A percentile compares a stretch with the other conserved stretches of the same genome.
These are phyloP conservation scores for Pseudoneurospora amorphoporcata DNA, from an alignment of 495 filamentous ascomycete species.

Conservation along the genomic window DNA sequence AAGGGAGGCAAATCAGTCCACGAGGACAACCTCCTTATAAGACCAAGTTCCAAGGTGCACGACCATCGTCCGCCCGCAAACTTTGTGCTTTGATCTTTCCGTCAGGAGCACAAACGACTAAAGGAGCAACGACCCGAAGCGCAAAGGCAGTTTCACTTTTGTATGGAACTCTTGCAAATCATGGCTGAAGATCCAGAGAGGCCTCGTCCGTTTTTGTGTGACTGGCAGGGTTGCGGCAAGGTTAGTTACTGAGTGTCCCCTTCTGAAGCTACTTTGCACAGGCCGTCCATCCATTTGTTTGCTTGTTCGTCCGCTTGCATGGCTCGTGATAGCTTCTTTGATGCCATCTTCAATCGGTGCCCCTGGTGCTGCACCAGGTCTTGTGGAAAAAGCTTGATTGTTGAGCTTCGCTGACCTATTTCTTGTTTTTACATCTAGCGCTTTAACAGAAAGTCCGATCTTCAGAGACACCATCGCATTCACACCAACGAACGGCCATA, in stretches of 20 bases:
- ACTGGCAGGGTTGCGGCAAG: slow-evolving; percentile 42
- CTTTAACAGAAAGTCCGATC: slow-evolving; percentile 89
- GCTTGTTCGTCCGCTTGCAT: neutral
- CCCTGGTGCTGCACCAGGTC: neutral
- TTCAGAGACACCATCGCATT: slow-evolving; percentile 80
- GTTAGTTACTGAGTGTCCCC: slow-evolving; percentile 21
- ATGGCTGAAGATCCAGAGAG: neutral
- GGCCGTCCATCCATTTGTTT: neutral
- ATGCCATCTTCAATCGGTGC: neutral
- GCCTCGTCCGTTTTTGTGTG: slow-evolving; percentile 42
- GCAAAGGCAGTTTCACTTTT: neutral
- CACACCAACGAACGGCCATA: slow-evolving; percentile 87
- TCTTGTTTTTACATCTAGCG: slow-evolving; percentile 38
- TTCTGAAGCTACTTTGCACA: neutral
- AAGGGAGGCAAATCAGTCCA: neutral
- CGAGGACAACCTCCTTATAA: neutral
- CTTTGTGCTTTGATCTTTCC: neutral
- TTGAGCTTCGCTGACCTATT: neutral
- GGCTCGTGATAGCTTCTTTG: neutral
- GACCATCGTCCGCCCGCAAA: neutral
- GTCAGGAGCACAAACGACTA: neutral
- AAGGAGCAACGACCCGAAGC: neutral
- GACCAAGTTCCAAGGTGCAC: neutral
- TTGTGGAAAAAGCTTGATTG: neutral
- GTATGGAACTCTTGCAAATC: neutral